Evolutionary conservation across 257 asterid genomes (phyloP).

Genomic region (Solanum paucissectum): DNA sequence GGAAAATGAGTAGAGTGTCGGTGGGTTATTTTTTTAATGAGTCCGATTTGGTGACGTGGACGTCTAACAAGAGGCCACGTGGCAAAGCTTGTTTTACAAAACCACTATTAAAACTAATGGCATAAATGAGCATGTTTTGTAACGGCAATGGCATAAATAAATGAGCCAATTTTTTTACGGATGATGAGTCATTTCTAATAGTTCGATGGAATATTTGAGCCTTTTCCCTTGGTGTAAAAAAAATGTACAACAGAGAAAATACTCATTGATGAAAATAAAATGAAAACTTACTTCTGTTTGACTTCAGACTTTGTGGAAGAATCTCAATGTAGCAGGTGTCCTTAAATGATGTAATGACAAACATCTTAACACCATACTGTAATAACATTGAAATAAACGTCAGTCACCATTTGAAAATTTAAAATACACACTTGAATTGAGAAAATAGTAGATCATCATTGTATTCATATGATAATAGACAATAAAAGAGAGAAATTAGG

Average conservation of each 20-base stretch:
- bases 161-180: not conserved
- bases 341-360: constrained; percentile 78
- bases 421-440: not conserved
- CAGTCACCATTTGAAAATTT: not conserved
- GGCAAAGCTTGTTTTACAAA: not conserved
- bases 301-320: constrained; percentile 59
- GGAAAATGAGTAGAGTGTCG: not conserved
- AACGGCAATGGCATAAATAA: not conserved
- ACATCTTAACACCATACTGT: constrained; percentile 81
- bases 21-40: not conserved
- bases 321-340: constrained; percentile 94
- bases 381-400: not conserved
- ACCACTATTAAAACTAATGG: not conserved
- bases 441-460: not conserved
- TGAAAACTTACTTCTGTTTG: constrained; percentile 55
- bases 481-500: not conserved
- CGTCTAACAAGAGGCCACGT: not conserved
- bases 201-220: not conserved
- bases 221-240: not conserved
- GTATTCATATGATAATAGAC: not conserved
- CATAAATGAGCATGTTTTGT: not conserved
- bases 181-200: not conserved
- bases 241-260: not conserved
- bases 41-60: not conserved
- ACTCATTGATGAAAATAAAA: not conserved